Evolutionary conservation across 345 rosid species (phyloP).

Genomic region (Eucalyptus curtisii): DNA sequence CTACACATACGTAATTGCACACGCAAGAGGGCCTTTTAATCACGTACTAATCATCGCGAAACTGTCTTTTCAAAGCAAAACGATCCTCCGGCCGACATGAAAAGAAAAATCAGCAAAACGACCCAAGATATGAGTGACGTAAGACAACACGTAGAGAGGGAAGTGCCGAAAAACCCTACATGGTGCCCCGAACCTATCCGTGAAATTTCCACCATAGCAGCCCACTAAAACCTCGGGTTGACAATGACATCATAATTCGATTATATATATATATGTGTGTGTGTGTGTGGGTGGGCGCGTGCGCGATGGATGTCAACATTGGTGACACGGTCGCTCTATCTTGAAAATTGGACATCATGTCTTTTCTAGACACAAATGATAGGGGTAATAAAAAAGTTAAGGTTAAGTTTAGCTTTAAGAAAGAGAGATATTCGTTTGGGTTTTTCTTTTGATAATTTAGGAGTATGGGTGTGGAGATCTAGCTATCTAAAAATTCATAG

Average conservation of each 20-base stretch:
- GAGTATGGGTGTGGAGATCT: not conserved
- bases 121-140: not conserved
- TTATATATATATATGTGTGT: accelerated
- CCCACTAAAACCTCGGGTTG: not conserved
- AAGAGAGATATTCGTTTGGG: not conserved
- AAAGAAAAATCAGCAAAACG: no score
- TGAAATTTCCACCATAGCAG: not conserved
- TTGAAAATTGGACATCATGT: not conserved
- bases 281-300: accelerated
- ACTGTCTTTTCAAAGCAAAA: not conserved
- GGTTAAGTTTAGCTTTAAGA: not conserved
- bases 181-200: not conserved
- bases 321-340: not conserved
- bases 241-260: not conserved
- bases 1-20: not conserved
- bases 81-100: no score
- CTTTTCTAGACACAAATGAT: not conserved
- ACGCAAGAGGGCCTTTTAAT: not conserved
- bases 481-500: not conserved
- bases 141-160: not conserved
- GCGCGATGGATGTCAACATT: not conserved
- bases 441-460: not conserved
- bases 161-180: not conserved
- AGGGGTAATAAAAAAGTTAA: not conserved
- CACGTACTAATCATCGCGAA: not conserved